These are phyloP conservation scores for Penicilliopsis zonata DNA, from an alignment of 495 filamentous ascomycete species.

Conservation along the genomic window DNA sequence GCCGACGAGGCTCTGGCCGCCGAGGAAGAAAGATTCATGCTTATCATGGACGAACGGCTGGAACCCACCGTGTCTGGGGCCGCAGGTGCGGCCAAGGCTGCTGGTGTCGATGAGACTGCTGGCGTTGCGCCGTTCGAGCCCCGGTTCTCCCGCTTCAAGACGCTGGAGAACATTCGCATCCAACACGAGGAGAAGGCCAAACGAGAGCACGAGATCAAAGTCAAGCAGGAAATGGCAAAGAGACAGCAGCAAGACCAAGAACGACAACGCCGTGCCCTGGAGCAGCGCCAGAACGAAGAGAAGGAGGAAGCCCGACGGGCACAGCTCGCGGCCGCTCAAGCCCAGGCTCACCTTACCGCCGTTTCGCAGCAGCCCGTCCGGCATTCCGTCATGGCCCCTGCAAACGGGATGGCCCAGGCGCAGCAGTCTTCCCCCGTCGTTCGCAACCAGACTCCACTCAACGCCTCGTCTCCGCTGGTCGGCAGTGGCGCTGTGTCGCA, in stretches of 20 bases:
- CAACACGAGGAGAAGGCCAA: constrained; percentile 58
- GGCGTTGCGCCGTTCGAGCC: constrained; percentile 65
- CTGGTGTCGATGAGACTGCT: constrained; percentile 62
- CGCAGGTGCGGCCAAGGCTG: constrained; percentile 45
- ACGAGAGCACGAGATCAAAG: constrained; percentile 53
- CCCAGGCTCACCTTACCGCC: constrained; percentile 35
- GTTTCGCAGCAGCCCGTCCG: constrained; percentile 35
- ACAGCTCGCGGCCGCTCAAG: constrained; percentile 34
- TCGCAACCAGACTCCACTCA: constrained; percentile 68
- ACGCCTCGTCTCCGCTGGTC: constrained; percentile 64
- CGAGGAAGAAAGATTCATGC: constrained; percentile 82
- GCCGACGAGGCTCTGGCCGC: constrained; percentile 87
- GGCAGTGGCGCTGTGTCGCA: constrained; percentile 37
- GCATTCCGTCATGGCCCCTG: constrained; percentile 37
- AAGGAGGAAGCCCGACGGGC: constrained; percentile 33
- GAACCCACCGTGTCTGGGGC: constrained; percentile 44
- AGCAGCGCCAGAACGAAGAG: constrained; percentile 33
- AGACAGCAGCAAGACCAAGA: constrained; percentile 37
- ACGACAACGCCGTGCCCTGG: constrained; percentile 24
- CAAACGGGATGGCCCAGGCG: constrained; percentile 52
- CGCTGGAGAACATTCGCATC: constrained; percentile 71
- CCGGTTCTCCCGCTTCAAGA: constrained; percentile 82
- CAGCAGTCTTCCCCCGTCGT: constrained; percentile 69
- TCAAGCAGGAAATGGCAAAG: constrained; percentile 38
- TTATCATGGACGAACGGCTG: constrained; percentile 80